Conservation (phyloP, 257 asterid genomes). For the Rehmannia glutinosa region DNA sequence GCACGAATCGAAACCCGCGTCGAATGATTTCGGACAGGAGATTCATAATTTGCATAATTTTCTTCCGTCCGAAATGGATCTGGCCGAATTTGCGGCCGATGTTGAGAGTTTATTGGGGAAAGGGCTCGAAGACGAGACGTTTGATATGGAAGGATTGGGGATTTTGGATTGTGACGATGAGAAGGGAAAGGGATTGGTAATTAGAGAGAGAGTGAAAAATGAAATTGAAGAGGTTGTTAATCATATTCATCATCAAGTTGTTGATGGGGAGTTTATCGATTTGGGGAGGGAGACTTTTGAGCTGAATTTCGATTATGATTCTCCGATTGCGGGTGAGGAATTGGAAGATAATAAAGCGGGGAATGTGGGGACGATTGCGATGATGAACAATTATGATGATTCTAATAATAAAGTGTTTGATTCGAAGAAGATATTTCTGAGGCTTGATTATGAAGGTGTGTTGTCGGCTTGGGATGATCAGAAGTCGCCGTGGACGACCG, state of each 20-base stretch:
- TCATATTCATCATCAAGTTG: background rate
- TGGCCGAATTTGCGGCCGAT: conserved; percentile 78
- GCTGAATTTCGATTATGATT: conserved; percentile 52
- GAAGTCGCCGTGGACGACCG: conserved; percentile 72
- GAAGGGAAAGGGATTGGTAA: conserved; percentile 14
- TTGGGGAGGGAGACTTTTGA: conserved; percentile 44
- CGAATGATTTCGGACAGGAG: background rate
- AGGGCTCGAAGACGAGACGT: conserved; percentile 64
- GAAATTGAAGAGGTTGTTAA: background rate
- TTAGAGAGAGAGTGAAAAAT: conserved; percentile 44
- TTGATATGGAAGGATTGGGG: conserved; percentile 68
- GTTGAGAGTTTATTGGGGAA: conserved; percentile 72
- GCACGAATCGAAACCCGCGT: conserved; percentile 15
- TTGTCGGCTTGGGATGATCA: conserved; percentile 66
- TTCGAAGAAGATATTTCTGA: conserved; percentile 41
- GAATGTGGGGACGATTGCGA: background rate
- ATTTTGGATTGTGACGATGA: conserved; percentile 35
- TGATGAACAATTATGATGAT: conserved; percentile 19
- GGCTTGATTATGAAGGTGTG: conserved; percentile 62
- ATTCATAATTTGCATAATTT: conserved; percentile 21
- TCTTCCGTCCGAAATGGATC: conserved; percentile 71
- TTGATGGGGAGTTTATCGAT: conserved; percentile 28
- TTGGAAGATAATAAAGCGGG: conserved; percentile 4
- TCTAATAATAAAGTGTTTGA: conserved; percentile 11
- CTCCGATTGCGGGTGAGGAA: conserved; percentile 31